Conservation (phyloP, 768 basidiomycete genomes). For the Serendipita vermifera region DNA sequence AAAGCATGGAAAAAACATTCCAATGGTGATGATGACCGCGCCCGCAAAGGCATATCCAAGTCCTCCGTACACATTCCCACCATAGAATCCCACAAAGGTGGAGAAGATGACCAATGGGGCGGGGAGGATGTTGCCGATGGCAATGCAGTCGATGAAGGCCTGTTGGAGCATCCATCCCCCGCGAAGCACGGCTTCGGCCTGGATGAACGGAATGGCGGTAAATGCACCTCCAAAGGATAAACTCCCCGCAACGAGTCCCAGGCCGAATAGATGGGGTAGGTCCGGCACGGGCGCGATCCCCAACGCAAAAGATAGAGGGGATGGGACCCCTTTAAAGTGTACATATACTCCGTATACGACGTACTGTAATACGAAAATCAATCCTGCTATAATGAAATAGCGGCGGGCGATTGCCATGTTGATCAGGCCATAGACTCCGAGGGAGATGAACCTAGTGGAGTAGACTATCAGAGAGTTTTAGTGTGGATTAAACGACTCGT, state of each 20-base stretch:
- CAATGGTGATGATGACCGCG: constrained; percentile 2
- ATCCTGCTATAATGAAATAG: background rate
- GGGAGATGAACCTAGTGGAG: constrained; percentile 12
- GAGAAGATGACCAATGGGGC: constrained; percentile 10
- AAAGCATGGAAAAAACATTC: constrained; percentile 6
- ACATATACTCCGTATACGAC: constrained; percentile 13
- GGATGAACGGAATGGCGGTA: constrained; percentile 12
- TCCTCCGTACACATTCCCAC: background rate
- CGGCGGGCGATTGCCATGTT: constrained; percentile 11
- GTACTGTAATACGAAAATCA: constrained; percentile 13
- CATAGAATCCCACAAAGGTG: constrained; percentile 11
- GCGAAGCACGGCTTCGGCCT: constrained; percentile 12
- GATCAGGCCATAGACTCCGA: constrained; percentile 12
- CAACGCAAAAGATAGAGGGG: constrained; percentile 10
- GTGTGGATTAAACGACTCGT: background rate
- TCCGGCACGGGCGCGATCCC: constrained; percentile 11
- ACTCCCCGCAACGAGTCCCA: constrained; percentile 10
- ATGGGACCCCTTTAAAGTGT: constrained; percentile 11
- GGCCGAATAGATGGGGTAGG: constrained; percentile 10
- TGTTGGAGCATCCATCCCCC: constrained; percentile 11
- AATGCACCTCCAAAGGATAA: constrained; percentile 1
- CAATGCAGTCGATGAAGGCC: constrained; percentile 12
- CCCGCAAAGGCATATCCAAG: constrained; percentile 5
- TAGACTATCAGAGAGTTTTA: background rate
- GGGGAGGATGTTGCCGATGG: constrained; percentile 12